A percentile compares a stretch with the other conserved stretches of the same genome.
These are phyloP conservation scores for Russula sp. DNA, from an alignment of 768 basidiomycete species.

Conservation along the genomic window DNA sequence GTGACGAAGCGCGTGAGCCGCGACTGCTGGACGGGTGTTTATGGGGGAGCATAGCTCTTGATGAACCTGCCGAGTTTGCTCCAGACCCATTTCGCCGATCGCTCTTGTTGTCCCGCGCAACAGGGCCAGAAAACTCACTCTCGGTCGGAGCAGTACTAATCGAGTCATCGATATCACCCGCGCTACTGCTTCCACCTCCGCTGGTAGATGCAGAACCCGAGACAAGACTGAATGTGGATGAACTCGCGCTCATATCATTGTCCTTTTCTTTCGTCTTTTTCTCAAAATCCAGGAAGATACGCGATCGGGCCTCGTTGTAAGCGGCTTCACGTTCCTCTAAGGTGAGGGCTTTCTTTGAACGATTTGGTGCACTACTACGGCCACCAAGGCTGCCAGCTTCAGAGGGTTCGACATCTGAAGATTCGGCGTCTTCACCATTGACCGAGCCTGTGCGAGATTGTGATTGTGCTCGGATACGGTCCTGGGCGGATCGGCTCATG, in stretches of 20 bases:
- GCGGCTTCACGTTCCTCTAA: slow-evolving; percentile 85
- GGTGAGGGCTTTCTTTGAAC: slow-evolving; percentile 69
- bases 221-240: slow-evolving; percentile 67
- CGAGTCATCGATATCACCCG: slow-evolving; percentile 65
- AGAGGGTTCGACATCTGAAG: slow-evolving; percentile 76
- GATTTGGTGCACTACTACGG: slow-evolving; percentile 54
- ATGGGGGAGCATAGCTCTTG: slow-evolving; percentile 56
- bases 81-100: slow-evolving; percentile 44
- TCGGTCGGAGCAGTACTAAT: slow-evolving; percentile 73
- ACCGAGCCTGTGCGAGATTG: slow-evolving; percentile 73
- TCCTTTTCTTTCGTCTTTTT: slow-evolving; percentile 57
- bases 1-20: slow-evolving; percentile 70
- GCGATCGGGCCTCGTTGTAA: slow-evolving; percentile 81
- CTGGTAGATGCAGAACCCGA: slow-evolving; percentile 63
- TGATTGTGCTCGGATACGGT: slow-evolving; percentile 54
- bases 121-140: slow-evolving; percentile 73
- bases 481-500: slow-evolving; percentile 65
- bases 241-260: slow-evolving; percentile 72
- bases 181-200: slow-evolving; percentile 54
- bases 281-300: slow-evolving; percentile 83
- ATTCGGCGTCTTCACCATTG: slow-evolving; percentile 69
- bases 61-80: slow-evolving; percentile 51
- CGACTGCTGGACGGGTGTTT: slow-evolving; percentile 55
- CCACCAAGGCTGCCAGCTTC: slow-evolving; percentile 76
- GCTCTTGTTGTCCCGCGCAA: slow-evolving; percentile 56